A percentile compares a stretch with the other conserved stretches of the same genome.
These are phyloP conservation scores for Camelina neglecta DNA, from an alignment of 345 rosid species.

Conservation along the genomic window DNA sequence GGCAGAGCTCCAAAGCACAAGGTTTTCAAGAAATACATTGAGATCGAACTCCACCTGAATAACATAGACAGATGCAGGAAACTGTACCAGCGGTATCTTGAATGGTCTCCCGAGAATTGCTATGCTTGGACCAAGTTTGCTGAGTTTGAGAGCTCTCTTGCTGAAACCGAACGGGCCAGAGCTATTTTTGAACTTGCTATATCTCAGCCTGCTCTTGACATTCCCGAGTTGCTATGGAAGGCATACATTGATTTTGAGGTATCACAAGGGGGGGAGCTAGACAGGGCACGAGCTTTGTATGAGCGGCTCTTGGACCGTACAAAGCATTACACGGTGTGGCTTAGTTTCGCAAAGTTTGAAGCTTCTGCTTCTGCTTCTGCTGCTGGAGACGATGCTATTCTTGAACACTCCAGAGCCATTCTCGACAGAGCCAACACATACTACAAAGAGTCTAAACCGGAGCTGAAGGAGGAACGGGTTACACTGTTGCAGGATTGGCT, in stretches of 20 bases:
- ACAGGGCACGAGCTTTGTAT: background rate
- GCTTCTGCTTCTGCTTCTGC: slow-evolving; percentile 49
- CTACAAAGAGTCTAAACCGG: slow-evolving; percentile 23
- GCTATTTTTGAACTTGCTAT: slow-evolving; percentile 4
- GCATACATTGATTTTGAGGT: slow-evolving; percentile 2
- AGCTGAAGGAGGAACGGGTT: slow-evolving; percentile 24
- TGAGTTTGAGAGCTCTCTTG: slow-evolving; percentile 67
- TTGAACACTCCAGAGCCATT: slow-evolving; percentile 3
- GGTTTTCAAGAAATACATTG: slow-evolving; percentile 76
- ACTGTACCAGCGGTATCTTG: slow-evolving; percentile 70
- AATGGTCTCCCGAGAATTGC: slow-evolving; percentile 77
- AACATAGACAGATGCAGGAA: slow-evolving; percentile 40
- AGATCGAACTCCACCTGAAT: slow-evolving; percentile 73
- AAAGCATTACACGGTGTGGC: slow-evolving; percentile 82
- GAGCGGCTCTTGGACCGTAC: slow-evolving; percentile 51
- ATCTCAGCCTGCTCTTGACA: slow-evolving; percentile 12
- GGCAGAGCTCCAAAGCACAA: slow-evolving; percentile 78
- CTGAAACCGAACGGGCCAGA: slow-evolving; percentile 45
- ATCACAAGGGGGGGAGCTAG: background rate
- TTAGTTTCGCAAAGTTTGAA: slow-evolving; percentile 77
- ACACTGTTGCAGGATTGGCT: slow-evolving; percentile 26
- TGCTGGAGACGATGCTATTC: slow-evolving; percentile 25
- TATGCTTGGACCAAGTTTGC: slow-evolving; percentile 82
- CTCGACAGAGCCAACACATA: slow-evolving; percentile 24
- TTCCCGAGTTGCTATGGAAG: slow-evolving; percentile 7